These are phyloP conservation scores for Paraphoma chrysanthemicola DNA, from an alignment of 2,329 filamentous ascomycete species.

Conservation along the genomic window DNA sequence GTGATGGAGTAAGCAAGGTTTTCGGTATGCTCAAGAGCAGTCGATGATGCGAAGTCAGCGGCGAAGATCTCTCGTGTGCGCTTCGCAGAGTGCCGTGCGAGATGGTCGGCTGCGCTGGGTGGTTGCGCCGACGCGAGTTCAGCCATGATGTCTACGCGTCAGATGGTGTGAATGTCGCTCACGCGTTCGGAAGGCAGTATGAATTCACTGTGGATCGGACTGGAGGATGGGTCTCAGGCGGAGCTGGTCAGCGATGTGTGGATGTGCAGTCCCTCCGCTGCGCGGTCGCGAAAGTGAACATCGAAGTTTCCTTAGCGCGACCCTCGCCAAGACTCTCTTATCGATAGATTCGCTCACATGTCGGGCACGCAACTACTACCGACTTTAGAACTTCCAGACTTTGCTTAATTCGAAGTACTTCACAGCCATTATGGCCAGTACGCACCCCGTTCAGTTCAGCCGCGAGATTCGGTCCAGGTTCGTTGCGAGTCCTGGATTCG, in stretches of 20 bases:
- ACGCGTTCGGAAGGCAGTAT: not conserved
- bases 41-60: constrained; percentile 57
- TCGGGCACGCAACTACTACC: no score
- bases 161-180: not conserved
- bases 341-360: constrained; percentile 2
- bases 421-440: no score
- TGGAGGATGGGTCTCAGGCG: not conserved
- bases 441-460: no score
- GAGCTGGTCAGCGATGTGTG: not conserved
- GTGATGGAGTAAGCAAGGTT: constrained; percentile 49
- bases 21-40: constrained; percentile 50
- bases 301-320: constrained; percentile 19
- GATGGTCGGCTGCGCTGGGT: constrained; percentile 31
- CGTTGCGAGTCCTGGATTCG: no score
- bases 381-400: no score
- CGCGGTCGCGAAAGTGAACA: constrained; percentile 5
- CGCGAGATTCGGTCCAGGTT: no score
- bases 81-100: constrained; percentile 57
- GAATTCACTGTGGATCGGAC: not conserved
- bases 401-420: no score
- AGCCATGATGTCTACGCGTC: constrained; percentile 20
- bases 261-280: not conserved
- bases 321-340: constrained; percentile 8
- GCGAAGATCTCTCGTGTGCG: constrained; percentile 62
- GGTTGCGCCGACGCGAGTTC: constrained; percentile 22